Percentiles rank a stretch among this genome's conserved stretches.
phyloP scores from a whole-genome alignment of 805 yeast species.

The Teunomyces aglyptinius region DNA sequence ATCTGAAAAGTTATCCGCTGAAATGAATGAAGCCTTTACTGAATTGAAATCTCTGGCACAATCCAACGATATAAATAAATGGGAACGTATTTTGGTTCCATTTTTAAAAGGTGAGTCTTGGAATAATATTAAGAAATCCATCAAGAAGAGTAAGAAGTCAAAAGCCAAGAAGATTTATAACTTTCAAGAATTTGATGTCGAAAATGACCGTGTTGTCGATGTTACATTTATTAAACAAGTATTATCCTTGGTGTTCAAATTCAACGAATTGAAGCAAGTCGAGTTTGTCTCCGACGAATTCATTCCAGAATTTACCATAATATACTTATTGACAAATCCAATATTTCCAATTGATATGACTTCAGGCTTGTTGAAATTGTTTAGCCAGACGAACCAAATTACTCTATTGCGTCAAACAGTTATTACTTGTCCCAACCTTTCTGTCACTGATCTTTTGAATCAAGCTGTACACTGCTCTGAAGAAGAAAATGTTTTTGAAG shows the following conservation, averaged over 20 bases:
- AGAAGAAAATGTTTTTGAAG: conserved; percentile 55
- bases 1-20: conserved; percentile 13
- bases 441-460: conserved; percentile 58
- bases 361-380: conserved; percentile 53
- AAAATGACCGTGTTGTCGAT: conserved; percentile 65
- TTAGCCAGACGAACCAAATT: conserved; percentile 42
- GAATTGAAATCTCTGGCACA: conserved; percentile 19
- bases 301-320: conserved; percentile 57
- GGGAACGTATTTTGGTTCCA: conserved; percentile 28
- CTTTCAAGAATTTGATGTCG: conserved; percentile 57
- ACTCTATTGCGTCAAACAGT: conserved; percentile 78
- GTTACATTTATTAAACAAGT: conserved; percentile 49
- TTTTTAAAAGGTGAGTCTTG: conserved; percentile 29
- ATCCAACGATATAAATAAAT: conserved; percentile 18
- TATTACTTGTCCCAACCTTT: conserved; percentile 70
- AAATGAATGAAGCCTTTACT: conserved; percentile 23
- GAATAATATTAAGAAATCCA: conserved; percentile 19
- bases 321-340: conserved; percentile 84
- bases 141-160: conserved; percentile 11
- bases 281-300: conserved; percentile 24
- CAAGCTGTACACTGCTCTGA: conserved; percentile 52
- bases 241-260: conserved; percentile 40
- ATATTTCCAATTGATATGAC: conserved; percentile 66
- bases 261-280: conserved; percentile 21
- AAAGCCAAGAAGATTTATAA: conserved; percentile 15